A percentile compares a stretch with the other conserved stretches of the same genome.
Conservation (phyloP, 192 early-diverging fungal species). For the Coemansia sp. region DNA sequence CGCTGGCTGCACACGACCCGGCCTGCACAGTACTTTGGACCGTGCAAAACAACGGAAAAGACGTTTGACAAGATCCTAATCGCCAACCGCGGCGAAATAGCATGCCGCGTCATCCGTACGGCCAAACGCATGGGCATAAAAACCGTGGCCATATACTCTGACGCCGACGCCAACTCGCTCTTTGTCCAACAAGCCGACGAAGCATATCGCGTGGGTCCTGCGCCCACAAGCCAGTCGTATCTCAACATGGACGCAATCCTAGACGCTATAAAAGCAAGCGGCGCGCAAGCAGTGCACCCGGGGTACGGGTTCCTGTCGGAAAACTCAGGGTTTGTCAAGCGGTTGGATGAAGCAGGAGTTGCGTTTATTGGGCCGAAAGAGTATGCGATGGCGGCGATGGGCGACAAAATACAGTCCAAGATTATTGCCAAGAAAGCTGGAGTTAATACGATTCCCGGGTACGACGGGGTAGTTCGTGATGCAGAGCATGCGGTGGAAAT, state of each 20-base stretch:
- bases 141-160: slow-evolving; percentile 89
- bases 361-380: slow-evolving; percentile 89
- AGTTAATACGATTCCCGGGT: slow-evolving; percentile 91
- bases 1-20: no score
- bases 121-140: slow-evolving; percentile 88
- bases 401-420: slow-evolving; percentile 90
- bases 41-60: no score
- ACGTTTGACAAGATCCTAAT: slow-evolving; percentile 93
- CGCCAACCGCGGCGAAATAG: slow-evolving; percentile 90
- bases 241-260: slow-evolving; percentile 77
- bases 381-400: slow-evolving; percentile 87
- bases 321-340: slow-evolving; percentile 83
- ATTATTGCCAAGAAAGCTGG: slow-evolving; percentile 82
- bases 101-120: slow-evolving; percentile 76
- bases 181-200: slow-evolving; percentile 92
- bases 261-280: slow-evolving; percentile 63
- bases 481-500: slow-evolving; percentile 65
- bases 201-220: slow-evolving; percentile 85
- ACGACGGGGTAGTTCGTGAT: slow-evolving; percentile 86
- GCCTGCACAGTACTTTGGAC: no score
- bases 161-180: slow-evolving; percentile 77
- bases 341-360: slow-evolving; percentile 61
- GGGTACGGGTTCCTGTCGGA: slow-evolving; percentile 98
- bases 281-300: slow-evolving; percentile 93
- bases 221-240: slow-evolving; percentile 78